Evolutionary conservation across 129 eudicot species (phyloP), one percentile per base, ranked within the genome.

Genomic region (Flaveria trinervia): DNA sequence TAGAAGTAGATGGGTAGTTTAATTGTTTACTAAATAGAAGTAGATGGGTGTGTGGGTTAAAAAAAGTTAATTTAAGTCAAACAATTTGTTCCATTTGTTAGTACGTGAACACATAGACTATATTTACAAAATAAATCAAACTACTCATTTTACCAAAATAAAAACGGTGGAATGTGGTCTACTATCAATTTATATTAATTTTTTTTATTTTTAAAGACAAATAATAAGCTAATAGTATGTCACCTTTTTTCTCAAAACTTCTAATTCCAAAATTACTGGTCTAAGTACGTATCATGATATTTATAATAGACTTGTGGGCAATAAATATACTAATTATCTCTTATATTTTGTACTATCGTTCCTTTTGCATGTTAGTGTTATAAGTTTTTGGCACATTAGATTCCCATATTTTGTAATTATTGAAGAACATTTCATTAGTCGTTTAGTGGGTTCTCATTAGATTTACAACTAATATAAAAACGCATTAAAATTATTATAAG

Each of bases 181-280:
- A 26, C 2, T 26, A 26, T 26, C 30, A 26, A 26, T 26, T 26
- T 26, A 26, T 26, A 26, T 26, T 1, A 26, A 26, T 26, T 43
- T 10, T 43, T 7, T 43, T 43, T 0, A 6, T 43, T 44, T 44
- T 44, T 30, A 30, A 30, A 30, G 39, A 30, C 5, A 5, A 44
- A 9, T 10, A 44, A 44, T 8, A 44, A 44, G 12, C 22, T 55
- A 18, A 20, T 55, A 55, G 23, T 17, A 9, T 18, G 22, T 55
- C 26, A 55, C 62, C 6, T 55, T 55, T 55, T 54, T 55, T 55
- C 62, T 55, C 25, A 55, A 55, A 55, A 55, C 62, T 55, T 55
- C 26, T 20, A 18, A 8, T 18, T 55, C 13, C 62, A 1, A 55
- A 55, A 55, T 55, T 17, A 55, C 17, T 55, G 62, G 28, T 55